Evolutionary conservation across 148 eudicot species (phyloP).

Genomic region (Suaeda aralocaspica): DNA sequence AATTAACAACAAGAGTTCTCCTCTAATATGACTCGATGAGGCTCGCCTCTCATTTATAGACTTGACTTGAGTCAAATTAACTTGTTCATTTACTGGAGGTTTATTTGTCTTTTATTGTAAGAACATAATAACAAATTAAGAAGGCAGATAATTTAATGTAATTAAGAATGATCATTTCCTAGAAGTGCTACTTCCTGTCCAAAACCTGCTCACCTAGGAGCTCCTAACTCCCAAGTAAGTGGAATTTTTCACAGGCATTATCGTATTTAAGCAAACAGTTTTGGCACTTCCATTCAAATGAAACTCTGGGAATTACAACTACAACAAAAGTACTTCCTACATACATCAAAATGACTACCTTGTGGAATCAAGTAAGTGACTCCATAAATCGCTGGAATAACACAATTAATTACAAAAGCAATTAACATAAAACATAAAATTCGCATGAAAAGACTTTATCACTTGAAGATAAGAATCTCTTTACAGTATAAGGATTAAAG

Average conservation of each 20-base stretch:
- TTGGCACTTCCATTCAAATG: not conserved
- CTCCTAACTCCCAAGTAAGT: not conserved
- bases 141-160: not conserved
- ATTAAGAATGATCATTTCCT: not conserved
- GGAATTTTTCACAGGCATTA: too few relatives aligned
- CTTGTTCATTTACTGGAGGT: not conserved
- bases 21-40: not conserved
- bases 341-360: not conserved
- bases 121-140: not conserved
- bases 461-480: not conserved
- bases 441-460: not conserved
- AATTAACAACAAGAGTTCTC: not conserved
- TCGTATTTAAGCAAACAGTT: not conserved
- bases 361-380: not conserved
- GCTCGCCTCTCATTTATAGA: not conserved
- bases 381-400: not conserved
- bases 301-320: not conserved
- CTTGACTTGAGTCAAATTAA: not conserved
- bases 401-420: not conserved
- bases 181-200: not conserved
- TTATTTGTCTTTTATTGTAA: too few relatives aligned
- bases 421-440: not conserved
- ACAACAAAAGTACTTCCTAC: not conserved
- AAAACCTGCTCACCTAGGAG: not conserved
- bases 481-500: constrained; percentile 8